phyloP scores from a whole-genome alignment of 2,329 filamentous ascomycete genomes.

The Venturia asperata region DNA sequence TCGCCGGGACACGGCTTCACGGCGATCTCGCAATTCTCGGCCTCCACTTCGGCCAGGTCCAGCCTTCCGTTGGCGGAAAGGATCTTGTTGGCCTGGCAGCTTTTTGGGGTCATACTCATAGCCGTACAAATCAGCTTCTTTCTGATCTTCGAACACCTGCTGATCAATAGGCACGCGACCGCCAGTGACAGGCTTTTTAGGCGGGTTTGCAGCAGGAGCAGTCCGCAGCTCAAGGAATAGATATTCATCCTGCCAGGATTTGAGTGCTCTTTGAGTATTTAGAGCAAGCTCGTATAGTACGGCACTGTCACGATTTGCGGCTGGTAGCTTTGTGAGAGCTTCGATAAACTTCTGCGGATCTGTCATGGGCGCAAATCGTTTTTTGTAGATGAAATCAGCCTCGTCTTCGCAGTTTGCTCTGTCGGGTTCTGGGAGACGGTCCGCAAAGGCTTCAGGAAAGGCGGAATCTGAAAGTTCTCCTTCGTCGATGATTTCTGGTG shows the following conservation, averaged over 20 bases:
- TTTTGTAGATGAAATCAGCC: constrained; percentile 38
- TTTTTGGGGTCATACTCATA: constrained; percentile 51
- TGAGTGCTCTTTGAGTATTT: constrained; percentile 47
- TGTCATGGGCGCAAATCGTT: constrained; percentile 36
- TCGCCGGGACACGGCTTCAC: constrained; percentile 23
- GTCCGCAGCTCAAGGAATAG: constrained; percentile 47
- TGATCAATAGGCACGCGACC: constrained; percentile 40
- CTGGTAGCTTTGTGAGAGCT: constrained; percentile 37
- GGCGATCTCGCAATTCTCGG: constrained; percentile 41
- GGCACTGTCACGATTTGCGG: constrained; percentile 41
- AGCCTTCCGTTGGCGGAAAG: constrained; percentile 44
- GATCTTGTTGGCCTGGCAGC: constrained; percentile 46
- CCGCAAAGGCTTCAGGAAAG: constrained; percentile 33
- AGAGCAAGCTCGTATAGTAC: constrained; percentile 49
- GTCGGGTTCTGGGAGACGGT: constrained; percentile 26
- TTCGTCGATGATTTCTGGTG: constrained; percentile 26
- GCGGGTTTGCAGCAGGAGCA: constrained; percentile 42
- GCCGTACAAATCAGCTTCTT: constrained; percentile 54
- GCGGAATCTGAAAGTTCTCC: constrained; percentile 32
- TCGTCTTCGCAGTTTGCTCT: constrained; percentile 33
- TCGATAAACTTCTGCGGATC: constrained; percentile 37
- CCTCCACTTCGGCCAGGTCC: constrained; percentile 39
- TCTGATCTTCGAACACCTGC: constrained; percentile 51
- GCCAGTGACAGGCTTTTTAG: constrained; percentile 46
- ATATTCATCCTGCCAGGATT: constrained; percentile 54